Conservation (phyloP, 2,329 filamentous ascomycete species). For the Corynespora cassiicola region DNA sequence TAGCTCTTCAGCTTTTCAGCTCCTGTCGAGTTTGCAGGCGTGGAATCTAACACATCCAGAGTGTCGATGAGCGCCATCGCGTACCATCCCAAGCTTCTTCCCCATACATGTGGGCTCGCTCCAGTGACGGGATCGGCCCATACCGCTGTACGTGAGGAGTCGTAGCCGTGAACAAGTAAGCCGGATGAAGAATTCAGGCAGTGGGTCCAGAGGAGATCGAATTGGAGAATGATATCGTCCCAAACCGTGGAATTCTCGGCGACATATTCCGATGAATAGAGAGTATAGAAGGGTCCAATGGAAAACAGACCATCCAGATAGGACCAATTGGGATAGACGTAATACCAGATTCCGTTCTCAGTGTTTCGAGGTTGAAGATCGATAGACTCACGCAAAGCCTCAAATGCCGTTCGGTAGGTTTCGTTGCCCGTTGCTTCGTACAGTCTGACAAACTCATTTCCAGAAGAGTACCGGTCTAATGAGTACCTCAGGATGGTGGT, state of each 20-base stretch:
- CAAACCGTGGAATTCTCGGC: constrained; percentile 14
- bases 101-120: constrained; percentile 61
- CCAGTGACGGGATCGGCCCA: constrained; percentile 62
- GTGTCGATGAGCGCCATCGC: constrained; percentile 59
- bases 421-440: constrained; percentile 17
- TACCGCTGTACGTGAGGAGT: constrained; percentile 53
- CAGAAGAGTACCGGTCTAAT: constrained; percentile 40
- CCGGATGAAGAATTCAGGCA: constrained; percentile 49
- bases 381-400: constrained; percentile 34
- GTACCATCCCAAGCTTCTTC: constrained; percentile 63
- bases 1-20: no score
- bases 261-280: constrained; percentile 21
- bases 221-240: constrained; percentile 20
- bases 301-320: constrained; percentile 63
- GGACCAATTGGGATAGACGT: constrained; percentile 58
- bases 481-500: constrained; percentile 25
- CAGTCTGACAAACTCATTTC: constrained; percentile 29
- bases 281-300: constrained; percentile 51
- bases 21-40: no score
- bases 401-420: constrained; percentile 19
- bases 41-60: constrained; percentile 49
- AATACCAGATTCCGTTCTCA: constrained; percentile 44
- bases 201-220: constrained; percentile 52
- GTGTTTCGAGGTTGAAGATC: constrained; percentile 33
- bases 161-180: constrained; percentile 63